Evolutionary conservation across 306 rosid species (phyloP).

Genomic region (Vachellia pachyceras): DNA sequence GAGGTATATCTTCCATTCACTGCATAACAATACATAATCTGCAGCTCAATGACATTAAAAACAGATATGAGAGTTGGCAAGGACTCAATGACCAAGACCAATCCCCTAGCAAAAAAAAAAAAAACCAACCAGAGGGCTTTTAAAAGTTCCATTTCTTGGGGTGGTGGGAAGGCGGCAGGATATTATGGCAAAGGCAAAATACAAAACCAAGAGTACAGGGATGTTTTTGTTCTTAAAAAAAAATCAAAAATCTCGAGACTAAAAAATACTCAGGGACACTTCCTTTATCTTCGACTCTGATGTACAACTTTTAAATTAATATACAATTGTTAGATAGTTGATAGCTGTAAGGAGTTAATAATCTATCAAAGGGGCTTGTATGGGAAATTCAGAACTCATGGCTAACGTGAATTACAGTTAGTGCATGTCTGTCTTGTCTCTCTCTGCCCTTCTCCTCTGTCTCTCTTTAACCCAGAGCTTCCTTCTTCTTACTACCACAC

Average conservation of each 20-base stretch:
- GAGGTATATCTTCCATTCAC: slow-evolving; percentile 70
- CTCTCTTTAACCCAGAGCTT: background rate
- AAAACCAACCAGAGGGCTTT: background rate
- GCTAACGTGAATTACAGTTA: background rate
- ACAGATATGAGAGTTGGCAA: background rate
- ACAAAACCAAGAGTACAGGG: background rate
- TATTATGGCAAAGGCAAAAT: background rate
- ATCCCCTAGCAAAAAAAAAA: background rate
- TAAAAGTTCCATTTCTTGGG: background rate
- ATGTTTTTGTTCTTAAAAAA: background rate
- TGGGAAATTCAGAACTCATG: background rate
- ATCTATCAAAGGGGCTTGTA: background rate
- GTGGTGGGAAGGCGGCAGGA: background rate
- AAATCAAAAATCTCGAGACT: background rate
- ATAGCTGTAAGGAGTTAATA: background rate
- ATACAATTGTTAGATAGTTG: too few relatives aligned
- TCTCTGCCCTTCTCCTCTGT: background rate
- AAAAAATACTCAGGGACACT: background rate
- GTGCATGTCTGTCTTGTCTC: background rate
- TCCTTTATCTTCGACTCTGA: background rate
- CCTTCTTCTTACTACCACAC: background rate
- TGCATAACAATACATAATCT: slow-evolving; percentile 93
- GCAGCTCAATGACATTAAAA: slow-evolving; percentile 39
- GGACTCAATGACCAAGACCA: background rate
- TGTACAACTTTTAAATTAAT: too few relatives aligned